Evolutionary conservation across 352 stramenopile genomes (phyloP).

Genomic region (Globisporangium radiosum): DNA sequence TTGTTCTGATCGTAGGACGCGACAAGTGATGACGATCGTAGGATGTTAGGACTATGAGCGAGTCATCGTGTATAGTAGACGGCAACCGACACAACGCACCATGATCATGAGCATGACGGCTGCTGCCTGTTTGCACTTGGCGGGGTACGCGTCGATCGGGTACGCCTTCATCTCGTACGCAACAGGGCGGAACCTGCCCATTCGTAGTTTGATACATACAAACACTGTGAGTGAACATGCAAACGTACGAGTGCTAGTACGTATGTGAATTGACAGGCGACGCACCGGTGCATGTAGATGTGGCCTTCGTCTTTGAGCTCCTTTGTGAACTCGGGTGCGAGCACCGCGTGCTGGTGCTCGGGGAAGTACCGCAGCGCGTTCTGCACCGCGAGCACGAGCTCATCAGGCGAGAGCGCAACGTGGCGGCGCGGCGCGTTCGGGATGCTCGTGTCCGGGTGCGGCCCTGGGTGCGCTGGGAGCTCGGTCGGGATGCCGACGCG

Average conservation of each 20-base stretch:
- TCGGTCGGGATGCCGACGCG: constrained; percentile 36
- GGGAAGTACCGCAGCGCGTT: constrained; percentile 89
- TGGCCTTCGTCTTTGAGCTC: constrained; percentile 85
- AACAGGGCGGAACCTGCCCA: constrained; percentile 51
- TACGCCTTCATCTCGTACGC: constrained; percentile 89
- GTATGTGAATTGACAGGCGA: not conserved
- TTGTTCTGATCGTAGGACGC: constrained; percentile 48
- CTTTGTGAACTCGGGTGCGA: constrained; percentile 81
- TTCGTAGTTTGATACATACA: too few species aligned
- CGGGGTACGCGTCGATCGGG: constrained; percentile 70
- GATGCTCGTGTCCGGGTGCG: constrained; percentile 39
- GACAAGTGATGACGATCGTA: not conserved
- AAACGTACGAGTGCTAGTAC: not conserved
- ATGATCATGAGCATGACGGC: constrained; percentile 90
- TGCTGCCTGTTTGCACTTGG: constrained; percentile 62
- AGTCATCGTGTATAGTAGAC: too few species aligned
- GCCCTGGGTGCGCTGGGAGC: constrained; percentile 47
- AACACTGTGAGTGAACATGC: too few species aligned
- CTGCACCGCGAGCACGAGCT: constrained; percentile 72
- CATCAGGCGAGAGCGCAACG: constrained; percentile 45
- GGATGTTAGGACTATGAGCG: too few species aligned
- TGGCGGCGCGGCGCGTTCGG: constrained; percentile 51
- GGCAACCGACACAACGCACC: constrained; percentile 12
- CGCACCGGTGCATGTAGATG: constrained; percentile 86
- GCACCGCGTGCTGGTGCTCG: constrained; percentile 42